Evolutionary conservation across 148 eudicot species (phyloP).

Genomic region (Rhododendron ovatum): DNA sequence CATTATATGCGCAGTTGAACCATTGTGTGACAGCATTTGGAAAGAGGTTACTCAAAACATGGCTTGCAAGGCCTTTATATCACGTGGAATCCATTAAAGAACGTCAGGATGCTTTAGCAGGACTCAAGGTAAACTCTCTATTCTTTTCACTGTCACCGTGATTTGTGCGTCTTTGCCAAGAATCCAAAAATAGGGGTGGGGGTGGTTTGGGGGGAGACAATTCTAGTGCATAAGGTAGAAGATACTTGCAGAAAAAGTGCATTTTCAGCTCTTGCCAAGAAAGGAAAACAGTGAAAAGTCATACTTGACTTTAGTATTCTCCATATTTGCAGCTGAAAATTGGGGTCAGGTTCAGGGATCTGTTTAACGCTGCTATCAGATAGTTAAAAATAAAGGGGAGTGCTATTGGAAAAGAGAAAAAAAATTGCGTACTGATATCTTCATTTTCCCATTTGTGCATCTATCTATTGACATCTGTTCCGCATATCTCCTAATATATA

Average conservation of each 20-base stretch:
- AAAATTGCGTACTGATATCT: not conserved
- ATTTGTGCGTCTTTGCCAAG: conserved; percentile 1
- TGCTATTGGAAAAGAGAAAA: not conserved
- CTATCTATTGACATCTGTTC: not conserved
- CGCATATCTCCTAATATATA: conserved; percentile 18
- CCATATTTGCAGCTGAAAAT: not conserved
- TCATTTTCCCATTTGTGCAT: not conserved
- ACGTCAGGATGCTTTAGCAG: conserved; percentile 94
- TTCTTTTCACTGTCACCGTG: not conserved
- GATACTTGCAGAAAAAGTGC: not conserved
- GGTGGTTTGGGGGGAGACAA: not conserved
- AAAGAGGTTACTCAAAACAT: conserved; percentile 81
- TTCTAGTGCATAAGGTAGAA: not conserved
- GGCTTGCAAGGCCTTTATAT: conserved; percentile 96
- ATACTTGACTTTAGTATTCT: not conserved
- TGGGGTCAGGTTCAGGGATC: not conserved
- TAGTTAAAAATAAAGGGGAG: not conserved
- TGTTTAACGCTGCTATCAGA: not conserved
- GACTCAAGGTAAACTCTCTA: conserved; percentile 48
- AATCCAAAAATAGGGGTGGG: not conserved
- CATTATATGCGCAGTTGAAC: conserved; percentile 77
- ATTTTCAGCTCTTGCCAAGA: not conserved
- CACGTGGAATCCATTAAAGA: conserved; percentile 53
- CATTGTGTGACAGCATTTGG: conserved; percentile 91
- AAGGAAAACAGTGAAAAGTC: not conserved